Evolutionary conservation across 805 yeast species (phyloP), one percentile per base, ranked within the genome.

Genomic region (Saturnispora besseyi): DNA sequence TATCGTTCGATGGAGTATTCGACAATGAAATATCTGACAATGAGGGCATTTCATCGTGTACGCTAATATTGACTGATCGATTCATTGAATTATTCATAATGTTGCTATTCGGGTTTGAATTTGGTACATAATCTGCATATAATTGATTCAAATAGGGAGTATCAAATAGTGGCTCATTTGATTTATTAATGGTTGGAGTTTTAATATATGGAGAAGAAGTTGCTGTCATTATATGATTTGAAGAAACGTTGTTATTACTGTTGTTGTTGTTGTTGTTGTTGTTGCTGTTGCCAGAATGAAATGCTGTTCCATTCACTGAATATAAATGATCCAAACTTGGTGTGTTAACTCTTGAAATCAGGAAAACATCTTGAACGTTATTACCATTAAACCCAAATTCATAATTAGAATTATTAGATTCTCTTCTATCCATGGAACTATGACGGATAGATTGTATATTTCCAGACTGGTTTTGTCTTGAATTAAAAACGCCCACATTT

Each of bases 71-170:
- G 11, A 42, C 13, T 1, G 52, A 48, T 15, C 43, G 42, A 7
- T 41, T 24, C 30, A 40, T 13, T 24, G 9, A 13, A 40, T 9
- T 3, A 5, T 46, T 30, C 5, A 15, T 11, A 32, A 32, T n/a
- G 49, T 13, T 26, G 13, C 15, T 41, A 15, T 41, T 47, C 10
- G 26, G 11, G 34, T 24, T 33, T 7, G 36, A 22, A 38, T 44
- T 51, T 2, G 49, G 45, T 8, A 13, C 46, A 26, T 26, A 45
- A 3, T 49, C 52, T 5, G 51, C 34, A 41, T 50, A 53, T 21
- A 53, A 26, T 11, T 32, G 48, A 24, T 53, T 51, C 28, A 53
- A 46, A 37, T 51, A 53, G 5, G 56, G 54, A 2, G 56, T 51
- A 40, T 53, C 56, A 18, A 53, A 53, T 5, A 51, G 24, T 13